These are phyloP conservation scores for Phytophthora chlamydospora DNA, from an alignment of 352 stramenopile species.

Conservation along the genomic window DNA sequence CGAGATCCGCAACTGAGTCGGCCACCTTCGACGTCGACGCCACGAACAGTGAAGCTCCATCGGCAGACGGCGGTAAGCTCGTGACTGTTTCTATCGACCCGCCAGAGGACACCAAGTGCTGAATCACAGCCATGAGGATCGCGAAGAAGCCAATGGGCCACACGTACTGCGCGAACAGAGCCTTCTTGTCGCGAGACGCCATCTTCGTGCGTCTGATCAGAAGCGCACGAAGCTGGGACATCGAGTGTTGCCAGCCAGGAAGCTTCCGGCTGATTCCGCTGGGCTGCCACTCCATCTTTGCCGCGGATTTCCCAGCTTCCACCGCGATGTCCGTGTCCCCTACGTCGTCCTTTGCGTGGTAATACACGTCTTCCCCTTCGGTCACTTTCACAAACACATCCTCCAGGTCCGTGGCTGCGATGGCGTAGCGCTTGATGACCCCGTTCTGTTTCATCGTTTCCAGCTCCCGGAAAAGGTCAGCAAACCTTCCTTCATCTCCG, in stretches of 20 bases:
- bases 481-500: conserved; percentile 85
- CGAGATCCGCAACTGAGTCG: conserved; percentile 33
- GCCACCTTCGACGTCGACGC: conserved; percentile 32
- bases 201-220: conserved; percentile 64
- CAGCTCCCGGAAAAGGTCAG: conserved; percentile 93
- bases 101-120: conserved; percentile 40
- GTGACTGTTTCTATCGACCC: conserved; percentile 58
- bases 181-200: conserved; percentile 62
- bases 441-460: conserved; percentile 61
- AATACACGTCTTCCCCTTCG: conserved; percentile 74
- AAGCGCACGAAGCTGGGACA: conserved; percentile 57
- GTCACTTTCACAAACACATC: conserved; percentile 98
- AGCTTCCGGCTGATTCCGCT: conserved; percentile 24
- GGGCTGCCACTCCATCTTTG: conserved; percentile 18
- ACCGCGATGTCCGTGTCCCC: conserved; percentile 6
- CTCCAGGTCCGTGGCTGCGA: conserved; percentile 98
- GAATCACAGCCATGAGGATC: conserved; percentile 53
- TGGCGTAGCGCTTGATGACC: conserved; percentile 93
- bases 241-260: conserved; percentile 33
- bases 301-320: conserved; percentile 15
- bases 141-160: conserved; percentile 72
- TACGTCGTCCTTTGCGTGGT: conserved; percentile 66
- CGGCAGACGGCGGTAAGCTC: conserved; percentile 42
- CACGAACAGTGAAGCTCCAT: conserved; percentile 53
- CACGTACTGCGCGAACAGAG: conserved; percentile 69